Evolutionary conservation across 179 eudicot species (phyloP).

Genomic region (Beta lomatogona): DNA sequence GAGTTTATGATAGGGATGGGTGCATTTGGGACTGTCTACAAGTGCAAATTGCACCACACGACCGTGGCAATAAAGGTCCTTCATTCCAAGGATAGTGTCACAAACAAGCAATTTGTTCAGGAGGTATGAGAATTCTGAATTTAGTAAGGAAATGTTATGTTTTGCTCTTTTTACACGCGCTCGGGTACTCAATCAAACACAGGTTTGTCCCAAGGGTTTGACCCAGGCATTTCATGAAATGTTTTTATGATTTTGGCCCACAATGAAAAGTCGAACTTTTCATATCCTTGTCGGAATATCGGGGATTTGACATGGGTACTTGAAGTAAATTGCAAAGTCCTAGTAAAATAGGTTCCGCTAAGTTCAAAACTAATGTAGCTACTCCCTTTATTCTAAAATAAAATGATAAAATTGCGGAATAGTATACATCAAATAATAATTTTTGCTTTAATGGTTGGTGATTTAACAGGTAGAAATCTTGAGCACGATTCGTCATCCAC

Average conservation of each 20-base stretch:
- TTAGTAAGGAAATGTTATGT: background rate
- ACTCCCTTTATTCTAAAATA: too few species aligned
- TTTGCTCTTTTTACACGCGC: background rate
- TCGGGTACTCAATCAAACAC: too few species aligned
- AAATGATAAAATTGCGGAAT: too few species aligned
- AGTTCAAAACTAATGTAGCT: too few species aligned
- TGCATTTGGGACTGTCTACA: conserved; percentile 75
- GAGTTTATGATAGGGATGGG: conserved; percentile 69
- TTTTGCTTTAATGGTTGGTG: background rate
- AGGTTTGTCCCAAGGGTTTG: too few species aligned
- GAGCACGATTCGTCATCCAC: conserved; percentile 79
- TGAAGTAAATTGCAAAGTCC: too few species aligned
- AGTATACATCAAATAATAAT: background rate
- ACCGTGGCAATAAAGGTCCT: conserved; percentile 76
- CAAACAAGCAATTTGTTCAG: conserved; percentile 68
- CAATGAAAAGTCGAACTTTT: too few species aligned
- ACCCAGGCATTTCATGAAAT: too few species aligned
- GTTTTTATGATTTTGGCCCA: too few species aligned
- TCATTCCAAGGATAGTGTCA: conserved; percentile 56
- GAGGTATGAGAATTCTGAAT: conserved; percentile 50
- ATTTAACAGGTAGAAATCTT: conserved; percentile 69
- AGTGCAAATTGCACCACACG: conserved; percentile 72
- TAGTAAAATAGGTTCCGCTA: too few species aligned
- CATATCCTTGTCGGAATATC: too few species aligned
- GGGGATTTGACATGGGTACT: too few species aligned